phyloP scores from a whole-genome alignment of 31 red algal species.

The Endocladia muricata region DNA sequence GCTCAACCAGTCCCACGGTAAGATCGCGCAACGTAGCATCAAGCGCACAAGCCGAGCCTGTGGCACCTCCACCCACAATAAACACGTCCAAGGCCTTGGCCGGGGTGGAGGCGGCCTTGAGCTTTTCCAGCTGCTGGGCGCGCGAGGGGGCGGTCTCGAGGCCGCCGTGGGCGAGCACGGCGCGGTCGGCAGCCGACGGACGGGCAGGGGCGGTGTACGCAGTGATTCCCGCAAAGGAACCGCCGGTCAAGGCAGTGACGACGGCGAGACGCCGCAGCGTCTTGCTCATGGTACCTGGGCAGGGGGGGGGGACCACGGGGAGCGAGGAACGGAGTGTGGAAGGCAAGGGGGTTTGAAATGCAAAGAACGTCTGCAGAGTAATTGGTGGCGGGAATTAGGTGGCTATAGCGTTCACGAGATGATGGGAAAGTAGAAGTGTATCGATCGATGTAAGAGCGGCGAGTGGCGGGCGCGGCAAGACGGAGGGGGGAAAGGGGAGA shows the following conservation, averaged over 20 bases:
- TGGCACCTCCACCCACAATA: constrained; percentile 92
- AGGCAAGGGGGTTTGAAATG: neutral
- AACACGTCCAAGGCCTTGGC: constrained; percentile 72
- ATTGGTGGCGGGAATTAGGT: too few relatives aligned
- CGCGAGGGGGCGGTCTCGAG: constrained; percentile 56
- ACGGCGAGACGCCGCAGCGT: constrained; percentile 46
- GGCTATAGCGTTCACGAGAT: too few relatives aligned
- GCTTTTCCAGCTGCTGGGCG: constrained; percentile 23
- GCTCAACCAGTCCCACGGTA: constrained; percentile 86
- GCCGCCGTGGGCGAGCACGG: constrained; percentile 41
- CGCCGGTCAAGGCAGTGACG: constrained; percentile 32
- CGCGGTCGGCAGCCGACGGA: constrained; percentile 48
- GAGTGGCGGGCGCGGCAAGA: too few relatives aligned
- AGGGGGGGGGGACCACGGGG: neutral
- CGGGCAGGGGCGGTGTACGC: constrained; percentile 40
- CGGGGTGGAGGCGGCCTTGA: constrained; percentile 23
- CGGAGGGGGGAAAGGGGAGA: too few relatives aligned
- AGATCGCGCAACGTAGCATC: constrained; percentile 88
- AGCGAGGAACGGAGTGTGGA: neutral
- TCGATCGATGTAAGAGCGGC: too few relatives aligned
- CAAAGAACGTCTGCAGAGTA: too few relatives aligned
- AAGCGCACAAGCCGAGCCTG: constrained; percentile 79
- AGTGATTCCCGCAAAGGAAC: constrained; percentile 35
- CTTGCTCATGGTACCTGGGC: constrained; percentile 24
- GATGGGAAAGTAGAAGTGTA: too few relatives aligned